phyloP scores from a whole-genome alignment of 352 stramenopile genomes.

The Blastocystis hominis region DNA sequence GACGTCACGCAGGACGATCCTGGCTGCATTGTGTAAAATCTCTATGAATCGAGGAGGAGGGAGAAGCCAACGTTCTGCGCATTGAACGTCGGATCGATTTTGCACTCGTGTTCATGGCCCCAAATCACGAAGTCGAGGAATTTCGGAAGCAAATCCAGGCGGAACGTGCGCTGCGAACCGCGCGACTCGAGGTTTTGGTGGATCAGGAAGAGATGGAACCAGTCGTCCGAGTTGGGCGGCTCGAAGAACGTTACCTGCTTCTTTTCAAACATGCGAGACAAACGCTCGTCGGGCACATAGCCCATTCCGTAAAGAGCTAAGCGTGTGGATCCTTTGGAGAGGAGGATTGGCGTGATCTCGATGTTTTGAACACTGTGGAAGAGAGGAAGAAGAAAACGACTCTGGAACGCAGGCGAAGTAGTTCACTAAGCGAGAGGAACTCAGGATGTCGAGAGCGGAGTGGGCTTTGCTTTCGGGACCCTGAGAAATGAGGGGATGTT shows the following conservation, averaged over 20 bases:
- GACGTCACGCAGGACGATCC: constrained; percentile 87
- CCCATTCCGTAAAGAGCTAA: constrained; percentile 93
- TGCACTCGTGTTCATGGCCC: constrained; percentile 95
- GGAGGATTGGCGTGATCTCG: constrained; percentile 83
- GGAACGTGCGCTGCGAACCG: constrained; percentile 77
- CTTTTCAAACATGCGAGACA: constrained; percentile 70
- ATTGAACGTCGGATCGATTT: constrained; percentile 76
- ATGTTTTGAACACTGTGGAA: constrained; percentile 80
- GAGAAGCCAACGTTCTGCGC: constrained; percentile 63
- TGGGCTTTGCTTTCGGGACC: constrained; percentile 67
- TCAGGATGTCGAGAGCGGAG: constrained; percentile 85
- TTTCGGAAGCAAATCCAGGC: constrained; percentile 90
- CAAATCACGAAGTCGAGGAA: constrained; percentile 93
- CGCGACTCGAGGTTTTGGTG: constrained; percentile 86
- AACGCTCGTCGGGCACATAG: constrained; percentile 91
- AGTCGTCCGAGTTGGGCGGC: constrained; percentile 62
- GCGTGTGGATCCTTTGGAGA: constrained; percentile 85
- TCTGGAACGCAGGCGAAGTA: constrained; percentile 84
- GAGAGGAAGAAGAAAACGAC: constrained; percentile 27
- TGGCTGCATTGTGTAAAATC: constrained; percentile 88
- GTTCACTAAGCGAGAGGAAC: constrained; percentile 88
- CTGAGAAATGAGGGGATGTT: constrained; percentile 58
- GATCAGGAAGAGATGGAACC: constrained; percentile 95
- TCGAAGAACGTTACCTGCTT: constrained; percentile 60
- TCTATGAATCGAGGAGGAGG: neutral